Base-by-base conservation (phyloP, 305 asterid species). In the Solanum hybrid region DNA sequence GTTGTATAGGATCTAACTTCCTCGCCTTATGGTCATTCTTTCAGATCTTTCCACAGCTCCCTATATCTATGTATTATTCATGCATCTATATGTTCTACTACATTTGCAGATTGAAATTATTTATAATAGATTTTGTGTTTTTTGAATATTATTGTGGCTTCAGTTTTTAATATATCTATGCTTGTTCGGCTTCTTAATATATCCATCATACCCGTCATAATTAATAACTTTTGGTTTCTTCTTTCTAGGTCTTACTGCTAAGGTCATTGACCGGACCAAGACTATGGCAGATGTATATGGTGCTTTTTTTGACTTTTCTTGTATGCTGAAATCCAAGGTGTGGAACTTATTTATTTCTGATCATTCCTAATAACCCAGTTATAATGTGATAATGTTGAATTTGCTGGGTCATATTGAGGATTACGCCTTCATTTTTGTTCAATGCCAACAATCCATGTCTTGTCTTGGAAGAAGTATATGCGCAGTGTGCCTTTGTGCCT, bases 251-350 rank as follows among this genome's bases (percentile, higher is more conserved):
- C 98, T 97, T 89, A 94, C 98, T 89, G 98, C 98, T 88, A 96
- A 96, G 93, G 89, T 95, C 87, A 92, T 96, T 72, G 96, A 94
- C 88, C 91, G 94, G 91, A 95, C 98, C 82, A 95, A 89, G 86
- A 91, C 99, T 87, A 94, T 95, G 90, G 45, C 96, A 27, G 98
- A 96, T 92, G 98, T 96, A 5, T 95, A 95, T 91, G 98, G 96
- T 88, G 96, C 98, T 86, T 97, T 97, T 92, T 94, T 92, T 87
- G 97, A 97, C 91, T 96, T 95, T 92, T 94, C 97, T 80, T 93
- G 93, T 77, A 95, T 95, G 96, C 93, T 97, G 81, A 95, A 93
- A 91, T 95, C 93, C 80, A 95, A 96, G 99, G 99, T 97, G 94
- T 66, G 93, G 69, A 86, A 87, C 91, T 89, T 87, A 80, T 14